A percentile compares a stretch with the other conserved stretches of the same genome.
phyloP scores from a whole-genome alignment of 306 rosid species.

The Glycyrrhiza uralensis region DNA sequence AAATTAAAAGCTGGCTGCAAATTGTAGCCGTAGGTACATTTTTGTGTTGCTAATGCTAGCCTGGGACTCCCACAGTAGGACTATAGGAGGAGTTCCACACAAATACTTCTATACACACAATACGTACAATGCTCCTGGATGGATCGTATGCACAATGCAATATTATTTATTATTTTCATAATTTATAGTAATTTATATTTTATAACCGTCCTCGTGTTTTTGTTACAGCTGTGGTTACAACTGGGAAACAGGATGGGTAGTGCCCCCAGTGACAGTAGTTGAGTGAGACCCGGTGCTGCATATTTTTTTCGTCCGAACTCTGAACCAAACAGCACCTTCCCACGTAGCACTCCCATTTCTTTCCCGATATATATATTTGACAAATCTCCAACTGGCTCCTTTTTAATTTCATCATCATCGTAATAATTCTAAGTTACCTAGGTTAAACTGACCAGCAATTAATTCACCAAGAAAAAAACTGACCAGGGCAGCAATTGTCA shows the following conservation, averaged over 20 bases:
- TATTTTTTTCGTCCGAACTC: slow-evolving; percentile 14
- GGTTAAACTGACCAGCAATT: not conserved
- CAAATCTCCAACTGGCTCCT: not conserved
- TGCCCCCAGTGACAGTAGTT: not conserved
- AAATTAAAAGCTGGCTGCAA: not conserved
- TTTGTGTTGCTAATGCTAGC: slow-evolving; percentile 3
- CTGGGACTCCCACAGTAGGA: not conserved
- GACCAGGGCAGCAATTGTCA: not conserved
- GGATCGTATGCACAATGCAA: no score
- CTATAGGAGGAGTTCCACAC: not conserved
- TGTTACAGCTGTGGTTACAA: slow-evolving; percentile 4
- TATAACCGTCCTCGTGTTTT: no score
- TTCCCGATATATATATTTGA: slow-evolving; percentile 18
- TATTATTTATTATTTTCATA: no score
- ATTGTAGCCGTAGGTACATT: slow-evolving; percentile 1
- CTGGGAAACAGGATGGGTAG: not conserved
- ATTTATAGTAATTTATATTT: no score
- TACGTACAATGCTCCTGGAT: no score
- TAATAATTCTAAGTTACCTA: not conserved
- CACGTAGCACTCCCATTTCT: not conserved
- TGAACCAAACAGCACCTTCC: slow-evolving; percentile 11
- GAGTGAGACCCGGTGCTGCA: slow-evolving; percentile 1
- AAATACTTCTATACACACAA: not conserved
- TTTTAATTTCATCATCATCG: not conserved
- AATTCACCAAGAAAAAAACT: no score